These are phyloP conservation scores for Monotropa hypopitys DNA, from an alignment of 179 eudicot species.

Conservation along the genomic window DNA sequence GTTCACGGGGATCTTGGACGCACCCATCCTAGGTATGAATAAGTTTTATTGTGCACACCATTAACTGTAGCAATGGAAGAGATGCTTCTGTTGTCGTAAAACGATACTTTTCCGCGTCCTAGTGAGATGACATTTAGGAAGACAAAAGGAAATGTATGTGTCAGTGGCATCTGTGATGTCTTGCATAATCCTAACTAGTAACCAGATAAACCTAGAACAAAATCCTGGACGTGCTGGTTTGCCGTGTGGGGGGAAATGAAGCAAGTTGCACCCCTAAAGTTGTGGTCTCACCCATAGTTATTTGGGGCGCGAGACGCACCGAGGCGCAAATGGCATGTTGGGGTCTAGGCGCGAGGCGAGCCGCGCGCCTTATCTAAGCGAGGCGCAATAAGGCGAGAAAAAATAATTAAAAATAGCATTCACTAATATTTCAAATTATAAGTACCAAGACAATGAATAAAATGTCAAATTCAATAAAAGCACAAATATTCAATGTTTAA, in stretches of 20 bases:
- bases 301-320: no score
- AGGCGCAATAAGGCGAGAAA: no score
- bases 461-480: no score
- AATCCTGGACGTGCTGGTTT: background rate
- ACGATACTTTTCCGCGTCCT: background rate
- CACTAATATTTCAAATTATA: no score
- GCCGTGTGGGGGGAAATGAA: background rate
- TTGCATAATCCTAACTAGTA: no score
- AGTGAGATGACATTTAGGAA: background rate
- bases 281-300: no score
- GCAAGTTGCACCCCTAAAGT: background rate
- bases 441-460: no score
- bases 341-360: no score
- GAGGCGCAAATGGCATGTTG: no score
- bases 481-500: no score
- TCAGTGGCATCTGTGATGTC: background rate
- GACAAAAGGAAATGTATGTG: background rate
- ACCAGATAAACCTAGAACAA: background rate
- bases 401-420: no score
- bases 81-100: background rate
- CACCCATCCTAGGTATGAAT: constrained; percentile 75
- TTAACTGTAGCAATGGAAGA: background rate
- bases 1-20: constrained; percentile 99
- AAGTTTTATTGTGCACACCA: background rate
- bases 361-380: no score